Evolutionary conservation across 2,329 filamentous ascomycete genomes (phyloP).

Genomic region (Apiospora hydei): DNA sequence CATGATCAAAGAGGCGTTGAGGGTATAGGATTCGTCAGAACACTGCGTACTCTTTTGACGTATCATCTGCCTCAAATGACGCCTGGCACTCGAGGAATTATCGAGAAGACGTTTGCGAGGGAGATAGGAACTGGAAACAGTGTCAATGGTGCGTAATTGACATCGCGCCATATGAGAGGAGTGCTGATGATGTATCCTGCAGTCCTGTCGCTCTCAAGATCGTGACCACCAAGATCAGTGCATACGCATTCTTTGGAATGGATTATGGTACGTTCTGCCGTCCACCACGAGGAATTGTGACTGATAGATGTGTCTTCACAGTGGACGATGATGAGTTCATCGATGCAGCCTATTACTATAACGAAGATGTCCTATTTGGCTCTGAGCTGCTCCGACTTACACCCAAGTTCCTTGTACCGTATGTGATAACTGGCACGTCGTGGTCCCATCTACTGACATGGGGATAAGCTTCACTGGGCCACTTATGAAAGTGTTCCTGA

Average conservation of each 20-base stretch:
- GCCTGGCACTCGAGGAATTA: slow-evolving; percentile 23
- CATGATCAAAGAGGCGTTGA: slow-evolving; percentile 38
- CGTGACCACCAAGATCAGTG: slow-evolving; percentile 27
- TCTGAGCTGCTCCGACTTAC: slow-evolving; percentile 37
- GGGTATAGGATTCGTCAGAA: slow-evolving; percentile 36
- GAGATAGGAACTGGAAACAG: not conserved
- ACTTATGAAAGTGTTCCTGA: slow-evolving; percentile 20
- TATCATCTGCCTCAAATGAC: slow-evolving; percentile 30
- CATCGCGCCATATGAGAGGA: not conserved
- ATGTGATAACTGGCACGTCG: not conserved
- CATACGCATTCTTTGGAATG: slow-evolving; percentile 30
- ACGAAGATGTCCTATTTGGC: slow-evolving; percentile 36
- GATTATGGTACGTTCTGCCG: slow-evolving; percentile 26
- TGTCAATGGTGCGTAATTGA: not conserved
- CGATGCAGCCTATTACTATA: slow-evolving; percentile 31
- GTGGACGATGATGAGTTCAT: slow-evolving; percentile 38
- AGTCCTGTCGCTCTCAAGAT: slow-evolving; percentile 24
- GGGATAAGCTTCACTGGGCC: slow-evolving; percentile 10
- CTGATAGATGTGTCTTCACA: not conserved
- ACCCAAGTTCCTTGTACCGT: slow-evolving; percentile 27
- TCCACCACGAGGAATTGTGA: not conserved
- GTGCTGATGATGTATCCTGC: slow-evolving; percentile 12
- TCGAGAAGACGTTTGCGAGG: not conserved
- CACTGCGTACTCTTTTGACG: slow-evolving; percentile 35
- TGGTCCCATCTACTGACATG: not conserved